Base-by-base conservation (phyloP, 2,329 filamentous ascomycete species). In the Colletotrichum liriopes region DNA sequence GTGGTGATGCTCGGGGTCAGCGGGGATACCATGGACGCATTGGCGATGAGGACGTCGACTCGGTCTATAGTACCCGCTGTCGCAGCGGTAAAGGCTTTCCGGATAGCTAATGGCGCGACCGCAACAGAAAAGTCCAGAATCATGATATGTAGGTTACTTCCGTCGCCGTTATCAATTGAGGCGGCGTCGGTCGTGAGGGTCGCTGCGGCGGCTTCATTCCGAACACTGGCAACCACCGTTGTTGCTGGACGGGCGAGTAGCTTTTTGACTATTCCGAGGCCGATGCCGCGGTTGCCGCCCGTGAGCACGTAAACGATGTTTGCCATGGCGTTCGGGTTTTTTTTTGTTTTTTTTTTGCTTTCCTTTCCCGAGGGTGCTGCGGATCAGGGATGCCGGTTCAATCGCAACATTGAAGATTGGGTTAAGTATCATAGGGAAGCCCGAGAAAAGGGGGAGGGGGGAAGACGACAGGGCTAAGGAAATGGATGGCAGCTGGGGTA, bases 231-330 rank as follows among this genome's bases (percentile, higher is more conserved):
- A 29, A 85, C 77, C 58, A 83, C 77, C 2, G 78, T 89, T 77
- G 91, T 88, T 75, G 88, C 88, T 74, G 88, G 84, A 37, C 88
- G 87, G 45, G 85, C 80, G 2, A 86, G 79, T 49, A 85, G 80
- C 0, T 73, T 67, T 35, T 75, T 76, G 29, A 82, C 71, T 11
- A 85, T 76, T 1, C 82, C 82, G 16, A 78, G 75, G 2, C 84
- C 83, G 11, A 85, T 77, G 52, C 83, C 83, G 66, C 82, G 77
- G 64, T 84, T 85, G 8, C 75, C 81, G 45, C 83, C 82, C 0
- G 82, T 85, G n/a, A 85, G 73, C 7, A 84, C 73, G 61, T 81
- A 82, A 18, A 82, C 76, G 12, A 76, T 79, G 32, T 75, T 78
- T 12, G 51, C 29, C 51, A 54, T 54, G 51, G 23, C 29, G 51